Percentiles rank a stretch among this genome's conserved stretches.
These are phyloP conservation scores for Nakazawaea molendinolei DNA, from an alignment of 805 yeast species.

Conservation along the genomic window DNA sequence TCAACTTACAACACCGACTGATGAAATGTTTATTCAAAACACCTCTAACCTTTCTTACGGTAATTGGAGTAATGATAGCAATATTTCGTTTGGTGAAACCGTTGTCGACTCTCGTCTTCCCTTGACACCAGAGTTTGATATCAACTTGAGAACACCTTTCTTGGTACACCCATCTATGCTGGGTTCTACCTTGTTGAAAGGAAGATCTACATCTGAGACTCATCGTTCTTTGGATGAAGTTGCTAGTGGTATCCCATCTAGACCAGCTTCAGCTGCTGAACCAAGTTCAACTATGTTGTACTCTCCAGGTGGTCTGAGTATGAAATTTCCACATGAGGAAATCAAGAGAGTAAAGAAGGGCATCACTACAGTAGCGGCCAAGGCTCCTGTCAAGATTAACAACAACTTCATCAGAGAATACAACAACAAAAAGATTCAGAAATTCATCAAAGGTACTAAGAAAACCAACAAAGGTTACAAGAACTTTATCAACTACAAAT, in stretches of 20 bases:
- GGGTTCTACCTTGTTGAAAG: constrained; percentile 2
- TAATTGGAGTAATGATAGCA: too few species aligned
- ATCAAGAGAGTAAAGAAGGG: too few species aligned
- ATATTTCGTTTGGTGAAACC: constrained; percentile 1
- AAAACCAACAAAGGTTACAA: constrained; percentile 12
- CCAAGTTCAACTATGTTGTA: not conserved
- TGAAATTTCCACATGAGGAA: not conserved
- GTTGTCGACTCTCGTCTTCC: not conserved
- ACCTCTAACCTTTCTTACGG: too few species aligned
- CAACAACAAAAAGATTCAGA: constrained; percentile 5
- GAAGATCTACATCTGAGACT: not conserved
- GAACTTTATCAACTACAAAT: constrained; percentile 12
- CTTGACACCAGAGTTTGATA: not conserved
- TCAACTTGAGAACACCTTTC: constrained; percentile 4
- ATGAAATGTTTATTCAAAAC: constrained; percentile 3
- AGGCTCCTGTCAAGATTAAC: not conserved
- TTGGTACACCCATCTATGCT: not conserved
- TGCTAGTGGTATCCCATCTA: not conserved
- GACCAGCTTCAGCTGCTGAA: not conserved
- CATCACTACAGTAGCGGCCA: too few species aligned
- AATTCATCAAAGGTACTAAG: constrained; percentile 10
- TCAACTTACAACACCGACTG: constrained; percentile 7
- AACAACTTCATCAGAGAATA: constrained; percentile 9
- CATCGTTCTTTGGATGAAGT: constrained; percentile 2
- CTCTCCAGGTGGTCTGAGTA: too few species aligned